A percentile compares a stretch with the other conserved stretches of the same genome.
Conservation (phyloP, 768 basidiomycete genomes). For the Suillus clintonianus region DNA sequence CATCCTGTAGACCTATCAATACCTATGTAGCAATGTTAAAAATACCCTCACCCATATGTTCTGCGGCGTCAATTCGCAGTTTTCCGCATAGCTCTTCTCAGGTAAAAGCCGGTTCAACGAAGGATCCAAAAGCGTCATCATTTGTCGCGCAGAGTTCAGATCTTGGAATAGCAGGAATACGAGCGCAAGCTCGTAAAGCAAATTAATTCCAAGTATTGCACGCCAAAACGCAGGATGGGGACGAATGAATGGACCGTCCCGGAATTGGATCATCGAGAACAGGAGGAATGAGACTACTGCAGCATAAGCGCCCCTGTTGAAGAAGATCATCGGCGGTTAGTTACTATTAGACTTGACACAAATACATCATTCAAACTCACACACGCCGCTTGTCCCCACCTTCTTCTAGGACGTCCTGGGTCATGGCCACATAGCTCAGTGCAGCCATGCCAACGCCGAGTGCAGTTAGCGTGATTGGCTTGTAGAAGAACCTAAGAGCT, state of each 20-base stretch:
- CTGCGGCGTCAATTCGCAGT: slow-evolving; percentile 62
- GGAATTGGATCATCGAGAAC: slow-evolving; percentile 87
- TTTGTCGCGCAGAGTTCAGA: slow-evolving; percentile 67
- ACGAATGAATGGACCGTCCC: slow-evolving; percentile 86
- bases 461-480: slow-evolving; percentile 77
- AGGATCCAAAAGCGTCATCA: slow-evolving; percentile 81
- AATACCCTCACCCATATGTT: slow-evolving; percentile 64
- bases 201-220: slow-evolving; percentile 73
- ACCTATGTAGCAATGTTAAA: not conserved
- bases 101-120: slow-evolving; percentile 70
- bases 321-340: slow-evolving; percentile 4
- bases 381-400: slow-evolving; percentile 79
- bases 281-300: slow-evolving; percentile 71
- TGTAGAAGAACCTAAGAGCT: slow-evolving; percentile 77
- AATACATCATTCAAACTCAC: slow-evolving; percentile 44
- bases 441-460: slow-evolving; percentile 65
- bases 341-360: not conserved
- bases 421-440: slow-evolving; percentile 80
- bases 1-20: slow-evolving; percentile 47
- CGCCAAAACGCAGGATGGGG: slow-evolving; percentile 91
- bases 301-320: slow-evolving; percentile 72
- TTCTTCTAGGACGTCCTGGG: slow-evolving; percentile 83
- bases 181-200: slow-evolving; percentile 79
- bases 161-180: slow-evolving; percentile 90
- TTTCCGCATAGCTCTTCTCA: slow-evolving; percentile 86